Conservation (phyloP, 163 green algal genomes). For the Chloromonas sp. region DNA sequence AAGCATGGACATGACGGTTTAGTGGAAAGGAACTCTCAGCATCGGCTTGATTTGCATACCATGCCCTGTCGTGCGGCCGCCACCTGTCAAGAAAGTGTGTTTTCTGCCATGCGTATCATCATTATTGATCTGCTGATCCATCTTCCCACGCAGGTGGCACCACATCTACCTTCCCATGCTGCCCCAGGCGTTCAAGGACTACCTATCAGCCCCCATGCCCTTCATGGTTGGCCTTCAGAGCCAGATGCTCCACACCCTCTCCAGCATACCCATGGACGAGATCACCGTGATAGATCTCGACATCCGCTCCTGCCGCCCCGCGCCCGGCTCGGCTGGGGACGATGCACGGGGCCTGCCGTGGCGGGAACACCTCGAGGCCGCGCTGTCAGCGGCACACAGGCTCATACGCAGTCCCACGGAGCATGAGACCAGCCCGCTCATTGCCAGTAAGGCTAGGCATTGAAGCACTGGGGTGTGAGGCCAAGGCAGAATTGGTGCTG, state of each 20-base stretch:
- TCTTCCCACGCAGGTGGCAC: slow-evolving; percentile 48
- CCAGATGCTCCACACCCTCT: slow-evolving; percentile 52
- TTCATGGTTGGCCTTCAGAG: slow-evolving; percentile 73
- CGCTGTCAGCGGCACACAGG: slow-evolving; percentile 48
- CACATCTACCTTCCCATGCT: slow-evolving; percentile 81
- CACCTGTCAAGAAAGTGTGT: too few species aligned
- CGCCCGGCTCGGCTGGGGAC: slow-evolving; percentile 39
- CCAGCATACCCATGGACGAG: slow-evolving; percentile 54
- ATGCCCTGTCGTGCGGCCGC: too few species aligned
- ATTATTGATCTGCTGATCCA: too few species aligned
- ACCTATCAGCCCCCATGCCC: slow-evolving; percentile 75
- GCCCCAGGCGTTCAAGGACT: slow-evolving; percentile 64
- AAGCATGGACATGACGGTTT: too few species aligned
- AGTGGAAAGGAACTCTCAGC: too few species aligned
- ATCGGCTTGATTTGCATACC: too few species aligned
- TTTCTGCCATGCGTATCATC: too few species aligned
- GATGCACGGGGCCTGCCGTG: slow-evolving; percentile 56
- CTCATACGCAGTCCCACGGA: slow-evolving; percentile 60
- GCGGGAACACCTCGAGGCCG: slow-evolving; percentile 45
- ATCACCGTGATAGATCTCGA: slow-evolving; percentile 72
- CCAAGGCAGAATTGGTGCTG: background rate
- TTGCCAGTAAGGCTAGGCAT: slow-evolving; percentile 23
- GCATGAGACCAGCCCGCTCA: slow-evolving; percentile 64
- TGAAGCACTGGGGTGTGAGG: background rate
- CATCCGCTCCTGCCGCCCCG: slow-evolving; percentile 37